Percentiles rank a stretch among this genome's conserved stretches.
phyloP scores from a whole-genome alignment of 225 moss, liverwort and hornwort genomes.

The Pseudoscleropodium purum region DNA sequence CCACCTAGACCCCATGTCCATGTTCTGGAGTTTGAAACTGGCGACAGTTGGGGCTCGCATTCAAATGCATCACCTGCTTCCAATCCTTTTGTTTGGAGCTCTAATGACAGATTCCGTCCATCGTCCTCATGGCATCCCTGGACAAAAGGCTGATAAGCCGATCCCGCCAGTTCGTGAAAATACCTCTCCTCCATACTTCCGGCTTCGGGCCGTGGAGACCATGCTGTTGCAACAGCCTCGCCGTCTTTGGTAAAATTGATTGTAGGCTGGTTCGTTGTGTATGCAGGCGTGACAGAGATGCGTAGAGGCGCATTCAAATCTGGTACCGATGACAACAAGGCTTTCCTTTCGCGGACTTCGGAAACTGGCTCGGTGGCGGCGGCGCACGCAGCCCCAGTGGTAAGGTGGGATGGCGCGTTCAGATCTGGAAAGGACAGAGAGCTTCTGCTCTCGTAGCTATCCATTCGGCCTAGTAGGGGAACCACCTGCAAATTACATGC shows the following conservation, averaged over 20 bases:
- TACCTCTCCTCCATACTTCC: constrained; percentile 10
- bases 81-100: constrained; percentile 10
- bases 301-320: constrained; percentile 29
- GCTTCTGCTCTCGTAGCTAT: constrained; percentile 27
- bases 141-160: not conserved
- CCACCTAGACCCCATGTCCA: constrained; percentile 46
- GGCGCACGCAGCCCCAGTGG: constrained; percentile 4
- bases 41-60: constrained; percentile 27
- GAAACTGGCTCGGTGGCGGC: not conserved
- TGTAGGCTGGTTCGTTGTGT: constrained; percentile 26
- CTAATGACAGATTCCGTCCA: constrained; percentile 4
- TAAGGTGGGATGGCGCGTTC: constrained; percentile 14
- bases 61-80: constrained; percentile 23
- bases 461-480: constrained; percentile 33
- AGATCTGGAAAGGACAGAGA: constrained; percentile 33
- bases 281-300: not conserved
- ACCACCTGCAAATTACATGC: constrained; percentile 21
- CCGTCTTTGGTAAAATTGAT: constrained; percentile 29
- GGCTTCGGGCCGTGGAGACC: constrained; percentile 15
- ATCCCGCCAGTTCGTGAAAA: constrained; percentile 8
- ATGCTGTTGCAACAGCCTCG: constrained; percentile 19
- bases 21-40: constrained; percentile 27
- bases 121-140: constrained; percentile 12
- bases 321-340: constrained; percentile 19
- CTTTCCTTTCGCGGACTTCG: not conserved